phyloP scores from a whole-genome alignment of 371 early-diverging fungal genomes.

The Saksenaea vasiformis region DNA sequence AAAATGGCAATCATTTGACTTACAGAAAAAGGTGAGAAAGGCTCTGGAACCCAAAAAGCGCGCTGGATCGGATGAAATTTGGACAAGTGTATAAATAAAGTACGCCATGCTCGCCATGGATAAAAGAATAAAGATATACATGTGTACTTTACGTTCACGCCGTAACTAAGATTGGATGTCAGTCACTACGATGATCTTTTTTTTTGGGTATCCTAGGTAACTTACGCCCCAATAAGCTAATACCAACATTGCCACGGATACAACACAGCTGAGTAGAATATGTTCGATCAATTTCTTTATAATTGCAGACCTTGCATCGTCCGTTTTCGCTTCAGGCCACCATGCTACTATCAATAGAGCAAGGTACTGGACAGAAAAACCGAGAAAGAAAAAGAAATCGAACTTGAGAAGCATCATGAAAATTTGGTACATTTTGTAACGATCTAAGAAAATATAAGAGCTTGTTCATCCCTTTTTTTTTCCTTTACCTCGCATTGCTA shows the following conservation, averaged over 20 bases:
- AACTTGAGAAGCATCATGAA: constrained; percentile 87
- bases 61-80: constrained; percentile 60
- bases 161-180: constrained; percentile 20
- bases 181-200: not conserved
- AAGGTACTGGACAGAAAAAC: constrained; percentile 87
- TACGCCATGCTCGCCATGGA: constrained; percentile 63
- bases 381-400: constrained; percentile 86
- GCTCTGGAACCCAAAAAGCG: constrained; percentile 58
- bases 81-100: constrained; percentile 71
- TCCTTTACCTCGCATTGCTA: constrained; percentile 76
- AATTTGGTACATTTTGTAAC: constrained; percentile 84
- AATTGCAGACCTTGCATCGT: constrained; percentile 60
- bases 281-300: constrained; percentile 50
- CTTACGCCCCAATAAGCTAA: constrained; percentile 78
- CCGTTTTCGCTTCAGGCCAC: constrained; percentile 38
- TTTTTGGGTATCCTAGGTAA: not conserved
- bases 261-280: constrained; percentile 76
- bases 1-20: constrained; percentile 5
- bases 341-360: constrained; percentile 65
- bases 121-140: constrained; percentile 59
- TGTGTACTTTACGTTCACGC: constrained; percentile 54
- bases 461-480: not conserved
- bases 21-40: constrained; percentile 74
- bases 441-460: constrained; percentile 41
- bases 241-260: constrained; percentile 68